Conservation (phyloP, 805 yeast genomes). For the Pichia cabralensis region DNA sequence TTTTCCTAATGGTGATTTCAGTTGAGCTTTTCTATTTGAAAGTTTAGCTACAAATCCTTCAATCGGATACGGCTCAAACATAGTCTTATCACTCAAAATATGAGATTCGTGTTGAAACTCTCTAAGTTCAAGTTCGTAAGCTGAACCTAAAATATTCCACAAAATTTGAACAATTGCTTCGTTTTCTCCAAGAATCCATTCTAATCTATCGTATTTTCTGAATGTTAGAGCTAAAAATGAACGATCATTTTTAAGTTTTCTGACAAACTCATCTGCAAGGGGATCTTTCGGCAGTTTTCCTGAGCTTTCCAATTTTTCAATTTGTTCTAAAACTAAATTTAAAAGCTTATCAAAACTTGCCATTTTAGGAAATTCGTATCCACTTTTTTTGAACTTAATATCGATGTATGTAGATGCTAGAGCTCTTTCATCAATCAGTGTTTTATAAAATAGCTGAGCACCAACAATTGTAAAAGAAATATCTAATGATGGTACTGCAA, state of each 20-base stretch:
- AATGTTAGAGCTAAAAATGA: constrained; percentile 35
- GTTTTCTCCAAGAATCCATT: constrained; percentile 47
- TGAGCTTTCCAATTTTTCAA: constrained; percentile 14
- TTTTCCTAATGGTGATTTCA: constrained; percentile 18
- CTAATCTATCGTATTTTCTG: constrained; percentile 64
- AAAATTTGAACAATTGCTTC: constrained; percentile 33
- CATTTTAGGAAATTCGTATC: constrained; percentile 19
- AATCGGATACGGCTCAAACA: constrained; percentile 57
- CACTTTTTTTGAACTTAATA: constrained; percentile 9
- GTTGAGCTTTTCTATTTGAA: constrained; percentile 39
- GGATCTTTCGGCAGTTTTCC: constrained; percentile 4
- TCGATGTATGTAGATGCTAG: neutral
- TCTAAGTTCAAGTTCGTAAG: constrained; percentile 55
- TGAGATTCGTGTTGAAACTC: constrained; percentile 32
- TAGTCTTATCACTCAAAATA: constrained; percentile 15
- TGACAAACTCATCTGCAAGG: constrained; percentile 10
- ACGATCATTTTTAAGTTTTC: constrained; percentile 17
- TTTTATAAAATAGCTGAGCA: neutral
- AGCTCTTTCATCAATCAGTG: neutral
- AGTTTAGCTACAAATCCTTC: constrained; percentile 72
- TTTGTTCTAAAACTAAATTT: constrained; percentile 26
- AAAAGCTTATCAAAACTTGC: constrained; percentile 31
- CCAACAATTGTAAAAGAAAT: constrained; percentile 27
- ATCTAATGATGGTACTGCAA: constrained; percentile 38
- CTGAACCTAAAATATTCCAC: constrained; percentile 32